Conservation (phyloP, 2,329 filamentous ascomycete genomes). For the Penicillium sp. region DNA sequence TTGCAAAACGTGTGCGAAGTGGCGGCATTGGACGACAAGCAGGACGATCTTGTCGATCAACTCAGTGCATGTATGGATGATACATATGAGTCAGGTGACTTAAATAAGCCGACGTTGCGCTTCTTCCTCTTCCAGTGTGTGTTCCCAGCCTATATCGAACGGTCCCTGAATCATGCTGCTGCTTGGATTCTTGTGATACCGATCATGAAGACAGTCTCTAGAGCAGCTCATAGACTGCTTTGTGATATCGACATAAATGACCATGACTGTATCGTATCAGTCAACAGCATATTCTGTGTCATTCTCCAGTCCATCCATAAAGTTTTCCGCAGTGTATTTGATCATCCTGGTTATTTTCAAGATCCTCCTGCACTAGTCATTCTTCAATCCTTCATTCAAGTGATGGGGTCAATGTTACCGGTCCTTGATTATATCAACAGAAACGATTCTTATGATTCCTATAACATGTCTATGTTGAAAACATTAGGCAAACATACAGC, state of each 20-base stretch:
- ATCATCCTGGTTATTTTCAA: slow-evolving; percentile 31
- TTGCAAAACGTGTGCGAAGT: slow-evolving; percentile 57
- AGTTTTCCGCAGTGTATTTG: slow-evolving; percentile 34
- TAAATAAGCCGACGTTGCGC: slow-evolving; percentile 44
- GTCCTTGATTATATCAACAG: slow-evolving; percentile 47
- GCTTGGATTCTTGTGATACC: slow-evolving; percentile 53
- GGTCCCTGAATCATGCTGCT: slow-evolving; percentile 40
- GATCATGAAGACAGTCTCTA: slow-evolving; percentile 46
- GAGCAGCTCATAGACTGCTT: slow-evolving; percentile 42
- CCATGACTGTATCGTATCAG: slow-evolving; percentile 31
- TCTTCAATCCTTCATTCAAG: slow-evolving; percentile 37
- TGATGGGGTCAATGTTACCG: slow-evolving; percentile 38
- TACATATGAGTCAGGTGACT: slow-evolving; percentile 39
- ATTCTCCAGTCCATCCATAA: slow-evolving; percentile 37
- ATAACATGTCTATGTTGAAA: slow-evolving; percentile 30
- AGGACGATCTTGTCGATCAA: slow-evolving; percentile 54
- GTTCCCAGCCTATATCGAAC: slow-evolving; percentile 55
- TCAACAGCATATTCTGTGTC: slow-evolving; percentile 33
- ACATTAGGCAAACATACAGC: slow-evolving; percentile 39
- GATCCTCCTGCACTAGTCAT: slow-evolving; percentile 38
- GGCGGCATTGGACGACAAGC: slow-evolving; percentile 56
- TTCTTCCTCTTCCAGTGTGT: slow-evolving; percentile 51
- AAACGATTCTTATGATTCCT: slow-evolving; percentile 22
- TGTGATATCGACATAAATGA: slow-evolving; percentile 45
- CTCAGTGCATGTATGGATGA: slow-evolving; percentile 48